These are phyloP conservation scores for Nakazawaea wyomingensis DNA, from an alignment of 805 yeast species.

Conservation along the genomic window DNA sequence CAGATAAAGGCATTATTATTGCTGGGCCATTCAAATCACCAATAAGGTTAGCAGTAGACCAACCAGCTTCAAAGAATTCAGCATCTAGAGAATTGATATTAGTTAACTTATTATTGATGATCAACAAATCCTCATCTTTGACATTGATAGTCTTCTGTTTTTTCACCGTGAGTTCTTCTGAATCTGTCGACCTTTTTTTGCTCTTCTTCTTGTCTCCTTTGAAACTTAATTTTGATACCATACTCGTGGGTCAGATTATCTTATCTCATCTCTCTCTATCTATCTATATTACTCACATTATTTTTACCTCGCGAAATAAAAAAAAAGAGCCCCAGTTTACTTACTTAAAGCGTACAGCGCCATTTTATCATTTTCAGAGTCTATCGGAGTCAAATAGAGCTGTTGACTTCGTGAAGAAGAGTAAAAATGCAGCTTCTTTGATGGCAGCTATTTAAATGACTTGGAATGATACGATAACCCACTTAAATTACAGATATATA, in stretches of 20 bases:
- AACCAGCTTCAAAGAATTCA: constrained; percentile 21
- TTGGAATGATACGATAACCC: background rate
- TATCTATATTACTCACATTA: too few relatives aligned
- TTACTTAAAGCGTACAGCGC: background rate
- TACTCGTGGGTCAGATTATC: constrained; percentile 12
- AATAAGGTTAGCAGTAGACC: constrained; percentile 22
- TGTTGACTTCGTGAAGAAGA: background rate
- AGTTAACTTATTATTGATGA: constrained; percentile 20
- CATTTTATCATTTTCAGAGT: background rate
- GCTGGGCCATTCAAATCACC: constrained; percentile 24
- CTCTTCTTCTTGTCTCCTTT: constrained; percentile 25
- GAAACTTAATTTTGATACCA: constrained; percentile 28
- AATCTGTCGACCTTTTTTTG: constrained; percentile 5
- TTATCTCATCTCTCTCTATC: background rate
- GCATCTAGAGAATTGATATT: constrained; percentile 17
- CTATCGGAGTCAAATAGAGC: background rate
- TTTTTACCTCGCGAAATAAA: too few relatives aligned
- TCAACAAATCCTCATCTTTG: constrained; percentile 14
- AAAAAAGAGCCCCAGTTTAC: background rate
- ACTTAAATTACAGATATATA: background rate
- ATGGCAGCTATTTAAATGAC: background rate
- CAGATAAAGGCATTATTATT: constrained; percentile 16
- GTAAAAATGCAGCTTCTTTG: background rate
- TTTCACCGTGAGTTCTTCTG: background rate
- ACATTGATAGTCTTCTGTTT: background rate